Percentiles rank a stretch among this genome's conserved stretches.
Conservation (phyloP, 2,329 filamentous ascomycete genomes). For the Trichoderma asperellum region DNA sequence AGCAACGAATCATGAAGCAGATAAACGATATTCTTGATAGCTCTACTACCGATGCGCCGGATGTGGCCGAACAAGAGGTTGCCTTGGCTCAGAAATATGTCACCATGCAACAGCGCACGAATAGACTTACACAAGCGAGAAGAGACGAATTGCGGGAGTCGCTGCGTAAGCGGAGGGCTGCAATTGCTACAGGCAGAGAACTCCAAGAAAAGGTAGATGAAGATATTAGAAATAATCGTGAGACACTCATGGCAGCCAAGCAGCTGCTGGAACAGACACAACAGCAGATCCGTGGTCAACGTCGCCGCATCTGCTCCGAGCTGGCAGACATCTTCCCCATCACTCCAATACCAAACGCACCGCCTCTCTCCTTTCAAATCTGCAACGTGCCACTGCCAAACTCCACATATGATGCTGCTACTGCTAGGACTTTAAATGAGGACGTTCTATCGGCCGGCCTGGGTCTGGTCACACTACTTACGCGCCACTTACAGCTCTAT, state of each 20-base stretch:
- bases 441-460: constrained; percentile 79
- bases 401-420: constrained; percentile 66
- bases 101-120: constrained; percentile 64
- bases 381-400: constrained; percentile 79
- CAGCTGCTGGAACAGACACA: constrained; percentile 59
- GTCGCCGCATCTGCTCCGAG: constrained; percentile 85
- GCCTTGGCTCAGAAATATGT: constrained; percentile 59
- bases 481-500: constrained; percentile 79
- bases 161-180: constrained; percentile 65
- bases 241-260: constrained; percentile 61
- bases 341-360: constrained; percentile 58
- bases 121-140: constrained; percentile 64
- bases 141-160: constrained; percentile 70
- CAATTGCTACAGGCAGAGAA: constrained; percentile 67
- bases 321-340: constrained; percentile 81
- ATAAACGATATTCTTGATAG: constrained; percentile 65
- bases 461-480: constrained; percentile 76
- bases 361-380: constrained; percentile 81
- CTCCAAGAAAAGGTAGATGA: constrained; percentile 61
- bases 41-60: constrained; percentile 48
- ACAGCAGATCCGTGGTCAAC: constrained; percentile 78
- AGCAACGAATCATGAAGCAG: constrained; percentile 73
- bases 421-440: constrained; percentile 57
- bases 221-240: constrained; percentile 64
- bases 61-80: constrained; percentile 55